Evolutionary conservation across 805 yeast species (phyloP).

Genomic region (Ogataea sp.): DNA sequence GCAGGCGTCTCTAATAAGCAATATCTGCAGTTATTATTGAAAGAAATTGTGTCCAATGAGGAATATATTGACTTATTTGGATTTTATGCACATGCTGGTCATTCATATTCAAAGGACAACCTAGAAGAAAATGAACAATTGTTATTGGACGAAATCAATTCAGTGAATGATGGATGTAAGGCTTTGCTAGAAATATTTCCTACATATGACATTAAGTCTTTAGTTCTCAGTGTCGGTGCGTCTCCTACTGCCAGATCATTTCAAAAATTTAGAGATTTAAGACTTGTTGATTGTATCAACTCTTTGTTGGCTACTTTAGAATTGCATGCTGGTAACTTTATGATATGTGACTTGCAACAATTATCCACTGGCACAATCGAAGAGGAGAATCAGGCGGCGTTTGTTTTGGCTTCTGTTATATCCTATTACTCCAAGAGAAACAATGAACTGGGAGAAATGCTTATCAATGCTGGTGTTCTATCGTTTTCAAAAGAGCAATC

Average conservation of each 20-base stretch:
- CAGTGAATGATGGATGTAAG: slow-evolving; percentile 47
- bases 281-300: slow-evolving; percentile 9
- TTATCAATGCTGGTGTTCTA: slow-evolving; percentile 67
- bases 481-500: slow-evolving; percentile 61
- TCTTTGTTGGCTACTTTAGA: slow-evolving; percentile 41
- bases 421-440: slow-evolving; percentile 49
- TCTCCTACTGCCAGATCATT: slow-evolving; percentile 69
- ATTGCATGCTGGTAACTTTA: slow-evolving; percentile 77
- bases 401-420: slow-evolving; percentile 50
- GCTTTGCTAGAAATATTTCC: slow-evolving; percentile 29
- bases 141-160: slow-evolving; percentile 48
- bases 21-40: slow-evolving; percentile 10
- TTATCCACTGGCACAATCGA: slow-evolving; percentile 56
- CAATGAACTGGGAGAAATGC: slow-evolving; percentile 46
- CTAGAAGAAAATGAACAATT: slow-evolving; percentile 37
- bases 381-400: slow-evolving; percentile 37
- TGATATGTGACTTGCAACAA: slow-evolving; percentile 70
- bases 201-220: slow-evolving; percentile 24
- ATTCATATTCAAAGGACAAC: slow-evolving; percentile 47
- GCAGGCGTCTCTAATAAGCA: slow-evolving; percentile 43
- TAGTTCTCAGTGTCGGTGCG: slow-evolving; percentile 67
- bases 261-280: slow-evolving; percentile 6
- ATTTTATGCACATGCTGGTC: slow-evolving; percentile 76
- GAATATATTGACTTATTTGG: slow-evolving; percentile 45
- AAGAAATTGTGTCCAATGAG: slow-evolving; percentile 14